phyloP scores from a whole-genome alignment of 768 basidiomycete species.

The Hydnum rufescens region DNA sequence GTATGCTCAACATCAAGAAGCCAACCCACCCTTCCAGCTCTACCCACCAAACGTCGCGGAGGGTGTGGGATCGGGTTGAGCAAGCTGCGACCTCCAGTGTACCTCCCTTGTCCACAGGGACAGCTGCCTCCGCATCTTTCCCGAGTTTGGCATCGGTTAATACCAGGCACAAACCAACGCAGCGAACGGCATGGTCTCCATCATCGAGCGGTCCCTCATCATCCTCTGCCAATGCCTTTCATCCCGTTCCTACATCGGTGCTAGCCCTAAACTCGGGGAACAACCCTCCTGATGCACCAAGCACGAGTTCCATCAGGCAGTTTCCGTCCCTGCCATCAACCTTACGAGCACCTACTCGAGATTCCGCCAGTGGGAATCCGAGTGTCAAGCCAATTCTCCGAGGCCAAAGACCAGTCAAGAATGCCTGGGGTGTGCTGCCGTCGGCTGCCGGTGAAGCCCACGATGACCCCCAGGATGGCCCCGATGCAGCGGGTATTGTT shows the following conservation, averaged over 20 bases:
- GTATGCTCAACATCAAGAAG: slow-evolving; percentile 69
- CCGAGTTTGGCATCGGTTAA: slow-evolving; percentile 10
- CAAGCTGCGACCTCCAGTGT: slow-evolving; percentile 41
- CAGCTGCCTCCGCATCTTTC: slow-evolving; percentile 10
- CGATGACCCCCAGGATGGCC: slow-evolving; percentile 7
- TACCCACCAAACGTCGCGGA: slow-evolving; percentile 30
- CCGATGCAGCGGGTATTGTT: slow-evolving; percentile 11
- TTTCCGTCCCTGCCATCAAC: slow-evolving; percentile 55
- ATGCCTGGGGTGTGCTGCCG: slow-evolving; percentile 23
- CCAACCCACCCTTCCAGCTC: slow-evolving; percentile 30
- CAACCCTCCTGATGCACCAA: slow-evolving; percentile 4
- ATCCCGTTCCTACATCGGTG: slow-evolving; percentile 4
- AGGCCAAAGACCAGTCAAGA: slow-evolving; percentile 17
- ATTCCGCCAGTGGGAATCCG: slow-evolving; percentile 35
- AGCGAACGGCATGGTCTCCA: slow-evolving; percentile 29
- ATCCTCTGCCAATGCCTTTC: slow-evolving; percentile 5
- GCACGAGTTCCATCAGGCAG: slow-evolving; percentile 13
- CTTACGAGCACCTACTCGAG: slow-evolving; percentile 1
- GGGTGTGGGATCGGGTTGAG: slow-evolving; percentile 76
- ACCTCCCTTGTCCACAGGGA: background rate
- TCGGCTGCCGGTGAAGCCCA: slow-evolving; percentile 7
- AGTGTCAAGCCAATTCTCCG: slow-evolving; percentile 51
- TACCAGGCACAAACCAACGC: slow-evolving; percentile 11
- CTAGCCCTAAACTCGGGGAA: background rate
- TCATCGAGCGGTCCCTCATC: slow-evolving; percentile 5